A percentile compares a stretch with the other conserved stretches of the same genome.
These are phyloP conservation scores for Exserohilum turcica DNA, from an alignment of 2,329 filamentous ascomycete genomes.

Conservation along the genomic window DNA sequence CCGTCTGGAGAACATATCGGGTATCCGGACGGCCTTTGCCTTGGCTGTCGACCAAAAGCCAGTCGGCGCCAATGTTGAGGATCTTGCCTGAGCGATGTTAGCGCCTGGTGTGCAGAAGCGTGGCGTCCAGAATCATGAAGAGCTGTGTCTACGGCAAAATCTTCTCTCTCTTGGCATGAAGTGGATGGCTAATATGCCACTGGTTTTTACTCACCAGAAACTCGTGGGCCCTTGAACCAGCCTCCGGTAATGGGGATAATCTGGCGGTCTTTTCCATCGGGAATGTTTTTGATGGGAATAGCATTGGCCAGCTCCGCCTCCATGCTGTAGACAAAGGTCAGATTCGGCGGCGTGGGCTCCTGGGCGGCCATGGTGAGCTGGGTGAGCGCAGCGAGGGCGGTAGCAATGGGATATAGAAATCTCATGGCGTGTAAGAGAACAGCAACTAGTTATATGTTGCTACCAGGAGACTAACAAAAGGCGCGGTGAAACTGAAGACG, in stretches of 20 bases:
- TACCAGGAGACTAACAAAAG: not conserved
- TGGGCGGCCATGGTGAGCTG: conserved; percentile 22
- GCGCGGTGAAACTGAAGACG: not conserved
- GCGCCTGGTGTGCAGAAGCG: not conserved
- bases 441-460: not conserved
- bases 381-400: conserved; percentile 8
- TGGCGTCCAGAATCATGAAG: conserved; percentile 19
- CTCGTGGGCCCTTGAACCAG: conserved; percentile 33
- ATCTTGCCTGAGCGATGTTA: conserved; percentile 30
- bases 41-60: conserved; percentile 39
- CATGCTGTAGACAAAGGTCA: conserved; percentile 35
- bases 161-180: not conserved
- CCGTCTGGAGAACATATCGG: conserved; percentile 45
- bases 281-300: conserved; percentile 28
- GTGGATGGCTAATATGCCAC: not conserved
- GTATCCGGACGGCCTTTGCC: conserved; percentile 42
- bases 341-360: conserved; percentile 20
- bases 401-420: conserved; percentile 11
- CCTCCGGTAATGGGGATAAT: conserved; percentile 41
- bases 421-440: conserved; percentile 14
- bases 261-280: conserved; percentile 29
- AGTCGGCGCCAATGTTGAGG: conserved; percentile 47
- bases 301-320: conserved; percentile 24
- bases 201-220: conserved; percentile 24
- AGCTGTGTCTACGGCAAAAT: not conserved